Evolutionary conservation across 768 basidiomycete genomes (phyloP).

Genomic region (Gymnopilus dilepis): DNA sequence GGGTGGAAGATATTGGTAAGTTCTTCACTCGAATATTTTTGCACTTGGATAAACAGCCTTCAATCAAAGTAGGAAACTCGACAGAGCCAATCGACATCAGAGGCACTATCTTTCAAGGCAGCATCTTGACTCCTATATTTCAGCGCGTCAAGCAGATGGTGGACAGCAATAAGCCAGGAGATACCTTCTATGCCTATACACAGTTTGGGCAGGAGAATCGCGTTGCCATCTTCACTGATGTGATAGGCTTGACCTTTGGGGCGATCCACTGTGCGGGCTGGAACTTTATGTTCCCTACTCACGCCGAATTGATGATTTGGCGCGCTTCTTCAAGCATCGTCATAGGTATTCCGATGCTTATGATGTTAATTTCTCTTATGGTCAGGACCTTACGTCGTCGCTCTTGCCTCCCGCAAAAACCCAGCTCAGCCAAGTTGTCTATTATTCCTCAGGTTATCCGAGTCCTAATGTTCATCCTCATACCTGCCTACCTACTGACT

Average conservation of each 20-base stretch:
- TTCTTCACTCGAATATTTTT: no score
- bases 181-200: background rate
- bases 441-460: no score
- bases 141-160: no score
- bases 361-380: background rate
- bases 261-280: slow-evolving; percentile 33
- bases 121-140: no score
- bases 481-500: background rate
- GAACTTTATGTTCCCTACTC: slow-evolving; percentile 26
- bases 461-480: background rate
- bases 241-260: slow-evolving; percentile 25
- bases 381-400: no score
- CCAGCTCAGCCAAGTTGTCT: no score
- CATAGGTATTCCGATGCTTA: background rate
- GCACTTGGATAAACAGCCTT: no score
- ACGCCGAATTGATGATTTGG: background rate
- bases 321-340: background rate
- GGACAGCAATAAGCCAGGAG: background rate
- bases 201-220: background rate
- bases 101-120: no score
- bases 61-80: no score
- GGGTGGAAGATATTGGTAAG: no score
- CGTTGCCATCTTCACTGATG: background rate
- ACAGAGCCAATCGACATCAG: no score
- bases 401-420: no score